Evolutionary conservation across 2,329 filamentous ascomycete species (phyloP).

Genomic region (Teratosphaeria nubilosa): DNA sequence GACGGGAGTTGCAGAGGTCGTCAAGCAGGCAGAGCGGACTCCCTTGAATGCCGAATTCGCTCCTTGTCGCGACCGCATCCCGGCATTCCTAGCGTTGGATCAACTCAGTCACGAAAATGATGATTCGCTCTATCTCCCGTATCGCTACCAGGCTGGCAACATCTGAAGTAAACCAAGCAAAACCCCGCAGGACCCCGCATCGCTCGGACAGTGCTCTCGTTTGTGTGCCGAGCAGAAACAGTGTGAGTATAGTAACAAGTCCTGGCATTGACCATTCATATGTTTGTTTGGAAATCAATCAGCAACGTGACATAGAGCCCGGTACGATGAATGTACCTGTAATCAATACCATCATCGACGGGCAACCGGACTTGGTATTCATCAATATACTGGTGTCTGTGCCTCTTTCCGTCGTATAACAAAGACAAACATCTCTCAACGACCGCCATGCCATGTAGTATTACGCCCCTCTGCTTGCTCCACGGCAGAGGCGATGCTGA

Average conservation of each 20-base stretch:
- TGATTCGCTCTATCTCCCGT: not conserved
- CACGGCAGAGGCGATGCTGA: not conserved
- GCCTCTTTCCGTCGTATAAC: not conserved
- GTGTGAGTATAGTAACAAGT: not conserved
- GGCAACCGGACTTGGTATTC: not conserved
- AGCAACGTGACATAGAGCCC: too few species aligned
- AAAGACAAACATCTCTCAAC: not conserved
- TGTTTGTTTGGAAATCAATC: too few species aligned
- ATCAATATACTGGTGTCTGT: not conserved
- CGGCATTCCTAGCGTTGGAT: not conserved
- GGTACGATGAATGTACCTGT: too few species aligned
- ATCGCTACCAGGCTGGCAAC: not conserved
- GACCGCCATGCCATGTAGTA: not conserved
- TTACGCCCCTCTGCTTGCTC: not conserved
- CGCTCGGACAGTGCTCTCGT: not conserved
- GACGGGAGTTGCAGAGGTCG: too few species aligned
- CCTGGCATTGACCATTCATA: too few species aligned
- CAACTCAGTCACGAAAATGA: not conserved
- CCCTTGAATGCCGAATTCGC: too few species aligned
- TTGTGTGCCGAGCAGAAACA: not conserved
- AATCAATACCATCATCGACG: not conserved
- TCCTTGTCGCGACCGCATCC: too few species aligned
- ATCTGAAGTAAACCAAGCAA: not conserved
- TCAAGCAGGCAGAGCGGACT: too few species aligned
- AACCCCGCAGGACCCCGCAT: too few species aligned